Base-by-base conservation (phyloP, 352 stramenopile genomes). In the Blastocystis sp. region DNA sequence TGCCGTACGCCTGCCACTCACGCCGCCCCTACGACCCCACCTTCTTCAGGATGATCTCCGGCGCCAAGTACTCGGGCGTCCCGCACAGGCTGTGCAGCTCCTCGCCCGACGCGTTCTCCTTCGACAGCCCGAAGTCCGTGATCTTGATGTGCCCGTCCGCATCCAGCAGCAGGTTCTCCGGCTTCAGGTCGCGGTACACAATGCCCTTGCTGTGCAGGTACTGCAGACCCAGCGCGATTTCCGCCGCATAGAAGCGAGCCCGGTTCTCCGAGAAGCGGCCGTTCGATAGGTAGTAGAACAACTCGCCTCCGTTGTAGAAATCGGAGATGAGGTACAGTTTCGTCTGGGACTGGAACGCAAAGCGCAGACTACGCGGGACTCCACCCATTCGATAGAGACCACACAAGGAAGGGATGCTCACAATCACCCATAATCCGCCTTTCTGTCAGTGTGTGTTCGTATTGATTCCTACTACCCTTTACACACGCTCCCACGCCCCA, bases 401-500 rank as follows among this genome's bases (percentile, higher is more conserved):
- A 93, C 88, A 97, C 93, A 87, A 96, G 96, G 90, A 95, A 96
- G 10, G 94, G 93, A 90, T 96, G 94, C 89, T 95, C 95, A 89
- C 93, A 94, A 45, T 92, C 91, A 3, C 93, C 93, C 40, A 96
- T 90, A 64, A 96, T 94, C 80, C 93, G 92, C 54, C 94, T 92
- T 90, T 96, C 94, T 43, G 93, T 90, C 19, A 93, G 90, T 34
- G 93, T 94, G 89, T 96, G 93, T 87, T 95, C 91, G n/a, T 95
- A 89, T 79, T 96, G 94, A 40, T 96, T 94, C 66, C 94, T 92
- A 48, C 76, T 68, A 74, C 98, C 97, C 98, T 98, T 89, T 98
- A 98, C 81, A 98, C 95, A 38, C 64, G 92, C 91, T 40, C 24
- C 24, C 3, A 69, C 52, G 9, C 34, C 54, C 38, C 21, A 76